Conservation (phyloP, 2,329 filamentous ascomycete species). For the Botrytis fabae region DNA sequence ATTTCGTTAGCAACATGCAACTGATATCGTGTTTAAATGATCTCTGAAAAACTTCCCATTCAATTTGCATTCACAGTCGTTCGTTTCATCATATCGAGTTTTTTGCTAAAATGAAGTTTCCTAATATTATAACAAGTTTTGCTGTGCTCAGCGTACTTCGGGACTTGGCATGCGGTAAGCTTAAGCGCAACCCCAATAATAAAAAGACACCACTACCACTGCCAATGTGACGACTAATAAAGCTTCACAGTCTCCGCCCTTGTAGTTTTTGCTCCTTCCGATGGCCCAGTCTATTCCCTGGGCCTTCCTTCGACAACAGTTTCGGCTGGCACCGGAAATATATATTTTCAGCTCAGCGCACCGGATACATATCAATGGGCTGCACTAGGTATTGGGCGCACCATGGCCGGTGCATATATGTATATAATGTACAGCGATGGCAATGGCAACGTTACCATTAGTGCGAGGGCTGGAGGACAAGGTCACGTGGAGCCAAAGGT, state of each 20-base stretch:
- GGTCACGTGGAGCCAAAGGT: slow-evolving; percentile 48
- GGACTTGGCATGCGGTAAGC: neutral
- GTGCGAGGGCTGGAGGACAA: slow-evolving; percentile 46
- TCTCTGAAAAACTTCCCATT: neutral
- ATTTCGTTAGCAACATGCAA: neutral
- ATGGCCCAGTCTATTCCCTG: slow-evolving; percentile 32
- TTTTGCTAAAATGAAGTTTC: slow-evolving; percentile 1
- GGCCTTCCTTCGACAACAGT: slow-evolving; percentile 27
- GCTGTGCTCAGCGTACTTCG: neutral
- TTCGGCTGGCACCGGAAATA: slow-evolving; percentile 45
- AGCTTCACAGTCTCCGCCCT: neutral
- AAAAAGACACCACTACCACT: neutral
- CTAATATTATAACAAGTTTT: neutral
- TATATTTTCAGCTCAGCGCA: slow-evolving; percentile 58
- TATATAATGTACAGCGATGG: slow-evolving; percentile 58
- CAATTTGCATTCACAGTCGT: neutral
- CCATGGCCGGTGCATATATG: slow-evolving; percentile 58
- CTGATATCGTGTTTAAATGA: neutral
- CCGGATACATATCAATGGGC: slow-evolving; percentile 56
- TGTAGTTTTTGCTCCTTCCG: neutral
- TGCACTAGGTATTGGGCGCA: slow-evolving; percentile 54
- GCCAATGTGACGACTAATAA: neutral
- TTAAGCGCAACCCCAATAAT: neutral
- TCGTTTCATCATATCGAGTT: neutral
- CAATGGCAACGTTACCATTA: slow-evolving; percentile 55